These are phyloP conservation scores for Cylindrotheca closterium DNA, from an alignment of 108 stramenopile genomes.

Conservation along the genomic window DNA sequence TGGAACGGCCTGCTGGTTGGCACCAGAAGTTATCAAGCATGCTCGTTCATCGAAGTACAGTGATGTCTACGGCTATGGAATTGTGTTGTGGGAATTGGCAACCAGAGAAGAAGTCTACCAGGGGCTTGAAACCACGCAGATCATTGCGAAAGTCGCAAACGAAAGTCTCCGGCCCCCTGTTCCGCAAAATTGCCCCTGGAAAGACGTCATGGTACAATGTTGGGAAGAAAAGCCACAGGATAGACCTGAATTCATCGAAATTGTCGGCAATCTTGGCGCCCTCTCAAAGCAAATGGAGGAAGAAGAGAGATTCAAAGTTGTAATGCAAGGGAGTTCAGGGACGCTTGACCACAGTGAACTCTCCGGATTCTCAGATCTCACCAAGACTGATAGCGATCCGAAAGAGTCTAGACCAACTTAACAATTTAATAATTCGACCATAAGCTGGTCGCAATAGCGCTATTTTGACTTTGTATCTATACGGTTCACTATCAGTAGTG, in stretches of 20 bases:
- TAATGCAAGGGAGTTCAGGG: no score
- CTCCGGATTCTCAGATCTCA: not conserved
- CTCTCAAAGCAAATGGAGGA: slow-evolving; percentile 27
- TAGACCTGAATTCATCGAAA: slow-evolving; percentile 82
- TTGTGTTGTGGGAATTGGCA: slow-evolving; percentile 95
- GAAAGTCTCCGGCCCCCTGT: slow-evolving; percentile 91
- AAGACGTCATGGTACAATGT: slow-evolving; percentile 92
- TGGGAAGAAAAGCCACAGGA: slow-evolving; percentile 88
- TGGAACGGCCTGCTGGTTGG: slow-evolving; percentile 96
- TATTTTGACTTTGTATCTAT: not conserved
- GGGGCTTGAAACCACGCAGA: slow-evolving; percentile 90
- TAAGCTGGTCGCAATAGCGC: not conserved
- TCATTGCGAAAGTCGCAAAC: slow-evolving; percentile 95
- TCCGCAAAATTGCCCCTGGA: slow-evolving; percentile 89
- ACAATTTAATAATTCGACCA: not conserved
- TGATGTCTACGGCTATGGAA: slow-evolving; percentile 97
- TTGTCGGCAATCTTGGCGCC: slow-evolving; percentile 74
- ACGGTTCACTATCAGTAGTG: slow-evolving; percentile 2
- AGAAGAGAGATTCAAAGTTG: slow-evolving; percentile 4
- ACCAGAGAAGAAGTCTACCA: slow-evolving; percentile 94
- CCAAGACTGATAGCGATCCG: no score
- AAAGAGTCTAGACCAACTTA: not conserved
- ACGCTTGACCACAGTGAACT: no score
- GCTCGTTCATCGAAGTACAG: slow-evolving; percentile 81
- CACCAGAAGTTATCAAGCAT: slow-evolving; percentile 94